Evolutionary conservation across 192 early-diverging fungal genomes (phyloP), one percentile per base, ranked within the genome.

Genomic region (Geosiphon pyriformis): DNA sequence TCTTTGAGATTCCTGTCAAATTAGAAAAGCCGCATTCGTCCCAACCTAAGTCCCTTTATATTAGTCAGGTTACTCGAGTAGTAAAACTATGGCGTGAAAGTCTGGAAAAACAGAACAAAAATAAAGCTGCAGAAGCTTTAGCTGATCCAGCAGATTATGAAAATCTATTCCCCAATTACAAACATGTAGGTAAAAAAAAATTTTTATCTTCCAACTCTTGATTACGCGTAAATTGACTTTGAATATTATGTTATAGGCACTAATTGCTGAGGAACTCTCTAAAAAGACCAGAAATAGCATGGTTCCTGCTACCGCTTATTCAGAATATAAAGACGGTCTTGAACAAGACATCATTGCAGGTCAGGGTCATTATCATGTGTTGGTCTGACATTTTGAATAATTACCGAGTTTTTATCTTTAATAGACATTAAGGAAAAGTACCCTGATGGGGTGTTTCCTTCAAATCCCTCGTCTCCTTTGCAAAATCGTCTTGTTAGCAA

Each of bases 91-190:
- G 95, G 96, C 91, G 89, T 72, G 78, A 84, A 60, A 76, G 69
- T 49, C 82, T 98, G 30, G 76, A 80, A 26, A 82, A 81, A 51
- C 70, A 73, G 17, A 84, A 82, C 72, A 91, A 89, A 72, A 79
- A 74, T 71, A 97, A 95, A 78, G 83, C 81, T 3, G 93, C 95
- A 11, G 89, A 95, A 46, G 84, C 92, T 31, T 79, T 98, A 47
- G 94, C 96, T 23, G 87, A 89, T 71, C 94, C 96, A 34, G 76
- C 72, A 12, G 83, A 88, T 48, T 88, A 97, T 56, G 79, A 80
- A 32, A 90, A 96, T 58, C 80, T 97, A 70, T 98, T 98, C 81
- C 88, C 94, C 6, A 91, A 91, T 70, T 75, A 87, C 37, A 72
- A 85, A 53, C 77, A 80, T n/a, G 73, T 69, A 7, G 15, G 34